phyloP scores from a whole-genome alignment of 768 basidiomycete genomes.

The Boletellus emodensis region DNA sequence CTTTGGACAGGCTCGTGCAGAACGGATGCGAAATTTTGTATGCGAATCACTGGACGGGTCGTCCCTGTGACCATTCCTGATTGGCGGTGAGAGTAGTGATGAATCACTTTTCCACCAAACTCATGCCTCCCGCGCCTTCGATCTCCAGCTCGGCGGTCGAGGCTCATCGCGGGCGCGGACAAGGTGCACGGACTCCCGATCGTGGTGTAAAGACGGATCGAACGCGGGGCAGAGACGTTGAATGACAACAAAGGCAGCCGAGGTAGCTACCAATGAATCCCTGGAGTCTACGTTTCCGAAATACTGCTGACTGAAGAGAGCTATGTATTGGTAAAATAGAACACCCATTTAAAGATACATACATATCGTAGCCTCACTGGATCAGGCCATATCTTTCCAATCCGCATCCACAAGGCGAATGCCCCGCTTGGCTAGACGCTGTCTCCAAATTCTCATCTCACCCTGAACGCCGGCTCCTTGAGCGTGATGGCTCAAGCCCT shows the following conservation, averaged over 20 bases:
- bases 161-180: neutral
- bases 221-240: no score
- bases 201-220: no score
- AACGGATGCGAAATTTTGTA: slow-evolving; percentile 31
- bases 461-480: slow-evolving; percentile 76
- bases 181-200: no score
- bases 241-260: no score
- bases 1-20: slow-evolving; percentile 30
- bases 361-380: neutral
- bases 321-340: neutral
- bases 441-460: slow-evolving; percentile 72
- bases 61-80: slow-evolving; percentile 19
- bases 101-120: neutral
- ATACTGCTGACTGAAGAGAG: slow-evolving; percentile 2
- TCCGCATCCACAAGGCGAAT: slow-evolving; percentile 68
- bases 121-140: neutral
- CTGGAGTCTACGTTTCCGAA: neutral
- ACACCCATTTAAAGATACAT: slow-evolving; percentile 7
- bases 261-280: neutral
- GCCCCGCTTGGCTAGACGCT: slow-evolving; percentile 51
- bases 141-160: neutral
- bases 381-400: slow-evolving; percentile 50
- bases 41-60: slow-evolving; percentile 8
- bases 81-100: slow-evolving; percentile 3
- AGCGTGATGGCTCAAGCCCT: slow-evolving; percentile 61